Evolutionary conservation across 176 grass and related monocot genomes (phyloP).

Genomic region (Areca catechu): DNA sequence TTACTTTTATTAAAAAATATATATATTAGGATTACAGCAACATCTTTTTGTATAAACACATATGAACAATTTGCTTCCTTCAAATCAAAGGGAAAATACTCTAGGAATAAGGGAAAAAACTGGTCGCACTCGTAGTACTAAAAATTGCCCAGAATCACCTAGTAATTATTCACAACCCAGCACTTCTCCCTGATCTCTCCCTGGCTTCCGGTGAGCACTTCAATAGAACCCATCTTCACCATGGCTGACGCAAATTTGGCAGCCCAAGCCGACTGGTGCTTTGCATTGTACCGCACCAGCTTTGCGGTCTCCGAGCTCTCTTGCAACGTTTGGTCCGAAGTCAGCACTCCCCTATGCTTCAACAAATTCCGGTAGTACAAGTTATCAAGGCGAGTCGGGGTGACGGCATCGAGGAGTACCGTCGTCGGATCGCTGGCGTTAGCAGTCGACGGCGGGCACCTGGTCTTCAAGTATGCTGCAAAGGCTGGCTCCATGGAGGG

Average conservation of each 20-base stretch:
- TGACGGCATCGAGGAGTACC: constrained; percentile 32
- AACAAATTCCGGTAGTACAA: constrained; percentile 49
- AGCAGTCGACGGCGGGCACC: constrained; percentile 28
- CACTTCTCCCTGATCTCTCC: constrained; percentile 38
- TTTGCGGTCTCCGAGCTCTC: constrained; percentile 2
- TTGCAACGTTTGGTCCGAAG: constrained; percentile 28
- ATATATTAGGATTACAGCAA: too few species aligned
- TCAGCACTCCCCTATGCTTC: constrained; percentile 13
- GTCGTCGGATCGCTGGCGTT: constrained; percentile 20
- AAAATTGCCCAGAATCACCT: too few species aligned
- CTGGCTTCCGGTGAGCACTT: constrained; percentile 32
- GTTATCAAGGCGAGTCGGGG: constrained; percentile 30
- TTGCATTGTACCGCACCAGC: constrained; percentile 18
- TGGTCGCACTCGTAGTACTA: too few species aligned
- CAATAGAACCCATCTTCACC: constrained; percentile 24
- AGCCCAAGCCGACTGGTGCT: neutral
- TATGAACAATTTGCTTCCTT: too few species aligned
- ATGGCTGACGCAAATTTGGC: constrained; percentile 16
- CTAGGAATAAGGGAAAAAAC: too few species aligned
- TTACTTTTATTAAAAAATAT: too few species aligned
- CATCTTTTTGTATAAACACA: too few species aligned
- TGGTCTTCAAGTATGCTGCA: constrained; percentile 16
- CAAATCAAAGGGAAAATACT: too few species aligned
- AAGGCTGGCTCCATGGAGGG: constrained; percentile 18
- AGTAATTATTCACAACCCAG: constrained; percentile 25